Conservation (phyloP, 164 flowering plant genomes). For the Stephania cephalantha region DNA sequence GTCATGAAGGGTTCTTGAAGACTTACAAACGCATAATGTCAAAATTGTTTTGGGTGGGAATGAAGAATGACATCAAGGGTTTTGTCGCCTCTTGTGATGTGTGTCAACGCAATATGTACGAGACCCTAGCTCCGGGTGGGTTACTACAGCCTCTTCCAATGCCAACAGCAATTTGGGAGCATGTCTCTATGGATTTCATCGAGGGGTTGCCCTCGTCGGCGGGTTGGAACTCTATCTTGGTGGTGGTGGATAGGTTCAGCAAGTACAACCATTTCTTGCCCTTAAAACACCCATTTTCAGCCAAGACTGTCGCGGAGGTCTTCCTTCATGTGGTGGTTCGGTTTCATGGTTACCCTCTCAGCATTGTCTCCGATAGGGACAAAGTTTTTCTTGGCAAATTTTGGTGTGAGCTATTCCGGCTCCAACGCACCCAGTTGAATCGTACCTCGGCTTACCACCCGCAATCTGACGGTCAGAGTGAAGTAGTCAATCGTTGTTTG, state of each 20-base stretch:
- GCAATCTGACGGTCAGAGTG: background rate
- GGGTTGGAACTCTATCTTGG: background rate
- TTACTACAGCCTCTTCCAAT: background rate
- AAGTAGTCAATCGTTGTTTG: background rate
- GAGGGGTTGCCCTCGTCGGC: background rate
- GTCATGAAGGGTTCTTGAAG: background rate
- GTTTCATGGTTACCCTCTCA: background rate
- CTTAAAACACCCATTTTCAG: background rate
- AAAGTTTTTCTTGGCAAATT: background rate
- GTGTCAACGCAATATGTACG: background rate
- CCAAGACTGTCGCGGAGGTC: background rate
- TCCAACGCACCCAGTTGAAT: background rate
- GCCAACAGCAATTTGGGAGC: background rate
- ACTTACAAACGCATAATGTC: background rate
- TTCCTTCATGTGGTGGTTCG: background rate
- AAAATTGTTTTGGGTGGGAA: background rate
- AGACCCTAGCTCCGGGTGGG: background rate
- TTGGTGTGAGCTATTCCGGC: background rate
- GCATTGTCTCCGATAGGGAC: background rate
- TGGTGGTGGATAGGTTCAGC: background rate
- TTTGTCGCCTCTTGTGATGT: background rate
- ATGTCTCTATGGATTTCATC: conserved; percentile 8
- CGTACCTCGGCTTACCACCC: conserved; percentile 2
- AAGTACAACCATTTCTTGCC: background rate
- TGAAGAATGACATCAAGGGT: background rate